Conservation (phyloP, 331 rosid species). For the Rhamnella rubrinervis region DNA sequence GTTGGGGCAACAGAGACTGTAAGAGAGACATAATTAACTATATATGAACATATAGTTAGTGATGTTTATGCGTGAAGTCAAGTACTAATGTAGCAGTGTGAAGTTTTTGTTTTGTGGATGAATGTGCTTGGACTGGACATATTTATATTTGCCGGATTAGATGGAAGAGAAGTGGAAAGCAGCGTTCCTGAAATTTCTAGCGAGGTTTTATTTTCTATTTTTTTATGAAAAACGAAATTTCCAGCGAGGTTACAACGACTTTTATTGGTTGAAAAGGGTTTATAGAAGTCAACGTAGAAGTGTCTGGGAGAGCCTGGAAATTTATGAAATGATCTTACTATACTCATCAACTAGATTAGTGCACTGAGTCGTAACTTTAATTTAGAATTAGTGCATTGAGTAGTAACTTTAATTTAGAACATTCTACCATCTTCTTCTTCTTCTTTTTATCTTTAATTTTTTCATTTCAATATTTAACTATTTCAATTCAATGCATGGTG, state of each 20-base stretch:
- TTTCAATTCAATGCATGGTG: no score
- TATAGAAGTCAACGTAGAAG: constrained; percentile 11
- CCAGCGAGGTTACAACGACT: constrained; percentile 8
- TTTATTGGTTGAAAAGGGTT: neutral
- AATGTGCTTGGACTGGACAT: neutral
- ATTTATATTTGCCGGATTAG: neutral
- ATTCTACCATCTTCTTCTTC: no score
- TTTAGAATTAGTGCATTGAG: neutral
- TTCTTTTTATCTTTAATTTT: no score
- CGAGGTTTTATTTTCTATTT: neutral
- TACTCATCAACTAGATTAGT: neutral
- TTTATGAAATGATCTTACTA: neutral
- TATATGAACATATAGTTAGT: neutral
- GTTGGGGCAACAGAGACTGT: constrained; percentile 30
- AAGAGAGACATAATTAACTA: constrained; percentile 38
- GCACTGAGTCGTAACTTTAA: neutral
- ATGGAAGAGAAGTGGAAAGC: neutral
- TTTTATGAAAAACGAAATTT: constrained; percentile 22
- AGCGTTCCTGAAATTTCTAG: constrained; percentile 46
- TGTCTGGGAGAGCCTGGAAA: constrained; percentile 10
- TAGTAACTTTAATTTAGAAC: no score
- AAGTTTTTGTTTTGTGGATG: neutral
- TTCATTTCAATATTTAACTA: no score
- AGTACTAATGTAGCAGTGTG: no score
- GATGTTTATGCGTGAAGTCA: neutral